These are phyloP conservation scores for Kazachstania africana DNA, from an alignment of 805 yeast genomes.

Conservation along the genomic window DNA sequence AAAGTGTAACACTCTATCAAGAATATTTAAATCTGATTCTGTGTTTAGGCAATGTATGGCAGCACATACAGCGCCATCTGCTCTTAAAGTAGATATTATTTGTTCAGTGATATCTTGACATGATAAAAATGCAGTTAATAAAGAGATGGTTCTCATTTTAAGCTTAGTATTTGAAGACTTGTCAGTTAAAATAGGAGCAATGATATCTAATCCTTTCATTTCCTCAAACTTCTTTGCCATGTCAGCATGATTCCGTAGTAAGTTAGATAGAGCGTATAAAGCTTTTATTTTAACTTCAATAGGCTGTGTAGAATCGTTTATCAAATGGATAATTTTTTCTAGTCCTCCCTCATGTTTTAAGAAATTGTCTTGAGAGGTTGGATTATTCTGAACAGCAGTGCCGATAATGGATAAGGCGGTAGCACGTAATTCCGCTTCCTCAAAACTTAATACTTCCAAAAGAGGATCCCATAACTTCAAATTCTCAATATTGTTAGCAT, in stretches of 20 bases:
- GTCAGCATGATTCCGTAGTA: slow-evolving; percentile 53
- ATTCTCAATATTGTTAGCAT: slow-evolving; percentile 84
- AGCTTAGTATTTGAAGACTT: slow-evolving; percentile 27
- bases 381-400: slow-evolving; percentile 88
- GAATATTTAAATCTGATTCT: slow-evolving; percentile 33
- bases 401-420: slow-evolving; percentile 69
- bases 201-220: slow-evolving; percentile 50
- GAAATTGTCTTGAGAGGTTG: slow-evolving; percentile 58
- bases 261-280: slow-evolving; percentile 64
- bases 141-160: slow-evolving; percentile 42
- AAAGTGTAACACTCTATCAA: slow-evolving; percentile 46
- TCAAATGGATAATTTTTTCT: slow-evolving; percentile 33
- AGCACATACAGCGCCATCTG: slow-evolving; percentile 17
- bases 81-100: slow-evolving; percentile 27
- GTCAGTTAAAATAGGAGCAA: slow-evolving; percentile 26
- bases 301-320: slow-evolving; percentile 19
- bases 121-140: slow-evolving; percentile 48
- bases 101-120: slow-evolving; percentile 35
- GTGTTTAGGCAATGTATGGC: slow-evolving; percentile 19
- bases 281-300: slow-evolving; percentile 45
- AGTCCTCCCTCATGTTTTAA: slow-evolving; percentile 39
- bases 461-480: slow-evolving; percentile 70
- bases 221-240: slow-evolving; percentile 46
- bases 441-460: slow-evolving; percentile 38
- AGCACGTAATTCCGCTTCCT: slow-evolving; percentile 36